phyloP scores from a whole-genome alignment of 2,329 filamentous ascomycete species.

The Microdochium trichocladiopsis region DNA sequence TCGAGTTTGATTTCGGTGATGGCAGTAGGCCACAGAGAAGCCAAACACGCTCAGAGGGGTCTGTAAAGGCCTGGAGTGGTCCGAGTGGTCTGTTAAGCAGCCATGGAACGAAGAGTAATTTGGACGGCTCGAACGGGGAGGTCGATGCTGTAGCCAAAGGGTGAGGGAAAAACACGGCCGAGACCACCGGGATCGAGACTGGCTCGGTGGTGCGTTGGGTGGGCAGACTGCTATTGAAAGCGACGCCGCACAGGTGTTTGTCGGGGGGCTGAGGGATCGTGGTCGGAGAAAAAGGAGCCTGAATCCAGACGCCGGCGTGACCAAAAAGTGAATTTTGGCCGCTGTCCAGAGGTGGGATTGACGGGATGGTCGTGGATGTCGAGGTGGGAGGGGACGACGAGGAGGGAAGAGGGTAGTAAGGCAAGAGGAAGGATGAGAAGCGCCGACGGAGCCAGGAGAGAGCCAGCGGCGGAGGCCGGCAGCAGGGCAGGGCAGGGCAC shows the following conservation, averaged over 20 bases:
- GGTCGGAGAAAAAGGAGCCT: slow-evolving; percentile 4
- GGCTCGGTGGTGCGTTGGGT: neutral
- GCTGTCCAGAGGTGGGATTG: slow-evolving; percentile 11
- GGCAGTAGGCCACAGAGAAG: neutral
- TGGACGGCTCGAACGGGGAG: neutral
- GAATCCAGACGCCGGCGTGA: slow-evolving; percentile 16
- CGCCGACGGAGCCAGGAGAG: neutral
- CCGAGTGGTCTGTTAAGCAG: neutral
- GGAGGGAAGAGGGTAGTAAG: neutral
- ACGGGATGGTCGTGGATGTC: slow-evolving; percentile 7
- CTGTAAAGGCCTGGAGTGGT: neutral
- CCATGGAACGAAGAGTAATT: neutral
- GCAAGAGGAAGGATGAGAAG: neutral
- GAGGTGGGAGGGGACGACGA: slow-evolving; percentile 4
- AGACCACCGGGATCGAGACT: neutral
- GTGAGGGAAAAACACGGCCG: neutral
- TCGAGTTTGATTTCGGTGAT: neutral
- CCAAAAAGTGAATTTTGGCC: slow-evolving; percentile 13
- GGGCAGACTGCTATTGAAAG: slow-evolving; percentile 6
- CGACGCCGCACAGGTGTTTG: slow-evolving; percentile 7
- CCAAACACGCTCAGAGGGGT: neutral
- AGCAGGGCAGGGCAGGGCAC: neutral
- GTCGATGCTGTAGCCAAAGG: neutral
- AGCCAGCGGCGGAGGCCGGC: no score
- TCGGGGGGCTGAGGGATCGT: slow-evolving; percentile 3